Base-by-base conservation (phyloP, 2,329 filamentous ascomycete species). In the Penicillium occitanis region DNA sequence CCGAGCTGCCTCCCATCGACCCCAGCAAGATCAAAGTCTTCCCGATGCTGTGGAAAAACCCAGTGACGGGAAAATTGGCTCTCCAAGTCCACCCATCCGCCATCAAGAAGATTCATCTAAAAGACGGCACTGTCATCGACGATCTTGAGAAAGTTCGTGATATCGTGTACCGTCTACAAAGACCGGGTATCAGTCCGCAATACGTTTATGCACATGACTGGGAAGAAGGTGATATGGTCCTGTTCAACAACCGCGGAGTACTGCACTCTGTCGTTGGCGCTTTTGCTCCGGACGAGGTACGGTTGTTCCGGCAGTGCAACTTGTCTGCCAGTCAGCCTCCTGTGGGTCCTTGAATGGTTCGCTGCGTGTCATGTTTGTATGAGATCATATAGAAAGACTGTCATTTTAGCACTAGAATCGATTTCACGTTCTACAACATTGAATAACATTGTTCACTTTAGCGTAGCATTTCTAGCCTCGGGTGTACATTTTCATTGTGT, bases 41-140 rank as follows among this genome's bases (percentile, higher is more conserved):
- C 46, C 90, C 91, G 28, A 90, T 93, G 87, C 87, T 85, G 76
- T 94, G 90, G 90, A 86, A 86, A 71, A 93, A 93, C 73, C 90
- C 90, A 0, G 82, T 88, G 2, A 92, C 89, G 0, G 88, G 88
- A 7, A 82, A 84, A 11, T 80, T 92, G 7, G 88, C 91, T 1
- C 79, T 93, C 25, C 90, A 93, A 76, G 83, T 93, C 46, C 91
- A 93, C 70, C 91, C 91, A 0, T 88, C 86, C 7, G 90, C 90
- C 0, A 83, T 92, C 55, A 85, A 88, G 59, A 88, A 86, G 72
- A 85, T 93, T 69, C 89, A 92, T 70, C 80, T 89, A 1, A 81
- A 80, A 0, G 86, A 91, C 68, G 90, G 90, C 1, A 84, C 80
- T 0, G 84, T 92, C 3, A 81, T 93, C n/a, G 89, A 90, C 10